phyloP scores from a whole-genome alignment of 225 moss, liverwort and hornwort genomes.

The Neckera pumila region DNA sequence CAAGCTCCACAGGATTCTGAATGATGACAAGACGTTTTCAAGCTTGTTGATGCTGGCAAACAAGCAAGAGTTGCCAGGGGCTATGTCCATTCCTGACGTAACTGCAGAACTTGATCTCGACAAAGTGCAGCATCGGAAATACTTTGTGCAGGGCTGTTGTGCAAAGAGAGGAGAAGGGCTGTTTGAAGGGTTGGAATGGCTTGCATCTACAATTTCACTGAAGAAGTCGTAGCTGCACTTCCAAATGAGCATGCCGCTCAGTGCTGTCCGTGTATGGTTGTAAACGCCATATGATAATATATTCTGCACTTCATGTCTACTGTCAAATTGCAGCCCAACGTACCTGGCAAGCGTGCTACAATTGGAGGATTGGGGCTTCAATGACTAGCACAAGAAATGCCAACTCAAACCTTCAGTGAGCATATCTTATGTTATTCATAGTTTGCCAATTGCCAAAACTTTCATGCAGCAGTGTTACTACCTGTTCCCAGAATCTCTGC shows the following conservation, averaged over 20 bases:
- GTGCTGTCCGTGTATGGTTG: not conserved
- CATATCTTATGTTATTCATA: not conserved
- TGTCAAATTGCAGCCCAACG: not conserved
- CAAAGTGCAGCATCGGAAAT: not conserved
- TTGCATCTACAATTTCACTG: not conserved
- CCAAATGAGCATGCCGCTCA: not conserved
- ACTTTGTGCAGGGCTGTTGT: slow-evolving; percentile 15
- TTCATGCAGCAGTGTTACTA: not conserved
- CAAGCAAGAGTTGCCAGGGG: slow-evolving; percentile 7
- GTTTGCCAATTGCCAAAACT: not conserved
- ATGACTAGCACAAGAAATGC: not conserved
- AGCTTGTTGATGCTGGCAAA: slow-evolving; percentile 21
- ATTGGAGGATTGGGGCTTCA: not conserved
- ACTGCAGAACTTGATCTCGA: not conserved
- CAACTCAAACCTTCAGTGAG: not conserved
- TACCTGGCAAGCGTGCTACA: not conserved
- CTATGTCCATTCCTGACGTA: slow-evolving; percentile 1
- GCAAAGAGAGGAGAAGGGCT: slow-evolving; percentile 8
- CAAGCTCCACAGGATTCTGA: not conserved
- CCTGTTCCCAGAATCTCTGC: not conserved
- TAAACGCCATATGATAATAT: not conserved
- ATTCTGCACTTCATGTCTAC: not conserved
- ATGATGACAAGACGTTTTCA: not conserved
- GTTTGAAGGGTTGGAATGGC: slow-evolving; percentile 14
- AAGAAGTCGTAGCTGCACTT: not conserved